Conservation (phyloP, 495 filamentous ascomycete species). For the Extremus antarcticus region DNA sequence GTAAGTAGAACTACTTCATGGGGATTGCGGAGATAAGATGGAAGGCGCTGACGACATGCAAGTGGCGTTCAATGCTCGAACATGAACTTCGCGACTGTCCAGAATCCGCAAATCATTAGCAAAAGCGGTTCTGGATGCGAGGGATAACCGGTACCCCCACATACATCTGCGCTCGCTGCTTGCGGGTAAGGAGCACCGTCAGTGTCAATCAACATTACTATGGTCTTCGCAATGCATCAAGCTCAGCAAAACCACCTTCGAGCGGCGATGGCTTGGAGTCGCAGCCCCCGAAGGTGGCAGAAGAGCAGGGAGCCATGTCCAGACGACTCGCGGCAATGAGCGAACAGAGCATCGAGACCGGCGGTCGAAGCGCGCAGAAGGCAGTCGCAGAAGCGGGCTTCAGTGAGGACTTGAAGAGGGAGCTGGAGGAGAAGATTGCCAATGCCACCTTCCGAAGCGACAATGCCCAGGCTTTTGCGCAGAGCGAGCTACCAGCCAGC, state of each 20-base stretch:
- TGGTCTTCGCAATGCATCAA: background rate
- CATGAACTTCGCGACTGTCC: background rate
- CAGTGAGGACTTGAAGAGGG: conserved; percentile 67
- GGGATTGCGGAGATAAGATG: background rate
- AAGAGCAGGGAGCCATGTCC: conserved; percentile 50
- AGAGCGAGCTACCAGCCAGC: conserved; percentile 48
- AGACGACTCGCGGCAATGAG: conserved; percentile 67
- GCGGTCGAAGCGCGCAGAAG: conserved; percentile 57
- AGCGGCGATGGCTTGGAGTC: conserved; percentile 1
- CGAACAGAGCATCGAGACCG: conserved; percentile 63
- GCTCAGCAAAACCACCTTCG: background rate
- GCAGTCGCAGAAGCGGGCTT: conserved; percentile 81
- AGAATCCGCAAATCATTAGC: background rate
- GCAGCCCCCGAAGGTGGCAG: background rate
- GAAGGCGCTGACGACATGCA: background rate
- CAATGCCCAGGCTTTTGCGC: conserved; percentile 56
- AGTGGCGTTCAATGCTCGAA: background rate
- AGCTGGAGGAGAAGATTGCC: conserved; percentile 63
- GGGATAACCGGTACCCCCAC: background rate
- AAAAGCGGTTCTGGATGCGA: conserved; percentile 15
- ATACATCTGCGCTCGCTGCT: conserved; percentile 24
- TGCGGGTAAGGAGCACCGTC: conserved; percentile 14
- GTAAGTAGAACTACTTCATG: too few species aligned
- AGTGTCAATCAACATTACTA: background rate
- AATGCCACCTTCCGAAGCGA: conserved; percentile 59